These are phyloP conservation scores for Brettanomyces anomalus DNA, from an alignment of 805 yeast species.

Conservation along the genomic window DNA sequence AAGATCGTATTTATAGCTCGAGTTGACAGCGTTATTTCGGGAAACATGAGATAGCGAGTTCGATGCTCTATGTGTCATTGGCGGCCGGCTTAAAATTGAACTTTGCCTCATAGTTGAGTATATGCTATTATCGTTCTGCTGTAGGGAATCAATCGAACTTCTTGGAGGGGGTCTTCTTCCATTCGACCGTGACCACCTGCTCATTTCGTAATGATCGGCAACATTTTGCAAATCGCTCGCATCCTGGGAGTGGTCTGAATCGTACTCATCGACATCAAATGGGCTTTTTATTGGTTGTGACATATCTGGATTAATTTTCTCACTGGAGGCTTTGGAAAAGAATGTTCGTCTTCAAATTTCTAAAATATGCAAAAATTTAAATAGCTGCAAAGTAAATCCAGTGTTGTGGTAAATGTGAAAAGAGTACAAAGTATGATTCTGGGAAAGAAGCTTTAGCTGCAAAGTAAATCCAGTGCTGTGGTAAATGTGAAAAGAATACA, in stretches of 20 bases:
- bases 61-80: neutral
- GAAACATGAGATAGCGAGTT: neutral
- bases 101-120: neutral
- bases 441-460: too few species aligned
- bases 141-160: neutral
- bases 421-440: too few species aligned
- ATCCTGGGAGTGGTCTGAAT: neutral
- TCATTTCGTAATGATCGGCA: neutral
- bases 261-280: constrained; percentile 1
- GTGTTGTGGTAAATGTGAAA: neutral
- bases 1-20: neutral
- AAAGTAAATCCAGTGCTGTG: neutral
- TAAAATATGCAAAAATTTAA: neutral
- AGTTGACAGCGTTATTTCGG: neutral
- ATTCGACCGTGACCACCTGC: neutral
- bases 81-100: too few species aligned
- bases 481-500: too few species aligned
- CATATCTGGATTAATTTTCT: too few species aligned
- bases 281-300: constrained; percentile 1
- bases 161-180: neutral
- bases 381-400: too few species aligned
- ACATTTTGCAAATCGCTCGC: too few species aligned
- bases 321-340: too few species aligned
- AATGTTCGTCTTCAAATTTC: neutral
- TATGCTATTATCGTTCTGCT: neutral